Evolutionary conservation across 1,284 basidiomycete genomes (phyloP), one percentile per base, ranked within the genome.

Genomic region (Rhodotorula sp.): DNA sequence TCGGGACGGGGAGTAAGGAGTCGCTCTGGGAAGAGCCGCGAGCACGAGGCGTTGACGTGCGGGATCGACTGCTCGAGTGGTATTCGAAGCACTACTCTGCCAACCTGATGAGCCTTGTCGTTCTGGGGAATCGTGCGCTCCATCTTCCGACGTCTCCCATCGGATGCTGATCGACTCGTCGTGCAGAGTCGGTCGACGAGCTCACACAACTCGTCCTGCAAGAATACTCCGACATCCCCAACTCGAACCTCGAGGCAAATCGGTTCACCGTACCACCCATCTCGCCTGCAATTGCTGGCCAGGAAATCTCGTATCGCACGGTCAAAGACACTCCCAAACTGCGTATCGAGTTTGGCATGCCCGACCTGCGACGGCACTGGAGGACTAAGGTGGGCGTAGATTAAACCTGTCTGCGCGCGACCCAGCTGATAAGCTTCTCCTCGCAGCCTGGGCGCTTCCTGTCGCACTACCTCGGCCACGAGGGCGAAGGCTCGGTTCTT

Each of bases 11-110:
- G 4, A 90, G 91, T 80, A 86, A 88, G 70, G 86, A 90, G 65
- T 92, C 90, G 65, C 82, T 99, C 63, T 91, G 89, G 75, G 86
- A 86, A 18, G 76, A 79, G n/a, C 85, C 85, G n/a, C 81, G 80
- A 64, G 76, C 77, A n/a, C 77, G 79, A 34, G 94, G 94, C 8
- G 84, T 90, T 56, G 94, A 99, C 80, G 93, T 67, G 16, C 50
- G 71, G 11, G 55, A 56, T 58, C 85, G 95, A 76, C 82, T 99
- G 65, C 87, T 98, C 63, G 89, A 93, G 80, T 99, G 96, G 92
- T 98, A 96, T 91, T 83, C 82, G 59, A 84, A 86, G 71, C 89
- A 96, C 79, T 99, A 99, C 80, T 95, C 91, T 74, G 93, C 95
- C 4, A 89, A 91, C 78, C 84, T 94, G 62, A 99, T 99, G 96